Base-by-base conservation (phyloP, 805 yeast genomes). In the Groenewaldozyma salmanticensis region DNA sequence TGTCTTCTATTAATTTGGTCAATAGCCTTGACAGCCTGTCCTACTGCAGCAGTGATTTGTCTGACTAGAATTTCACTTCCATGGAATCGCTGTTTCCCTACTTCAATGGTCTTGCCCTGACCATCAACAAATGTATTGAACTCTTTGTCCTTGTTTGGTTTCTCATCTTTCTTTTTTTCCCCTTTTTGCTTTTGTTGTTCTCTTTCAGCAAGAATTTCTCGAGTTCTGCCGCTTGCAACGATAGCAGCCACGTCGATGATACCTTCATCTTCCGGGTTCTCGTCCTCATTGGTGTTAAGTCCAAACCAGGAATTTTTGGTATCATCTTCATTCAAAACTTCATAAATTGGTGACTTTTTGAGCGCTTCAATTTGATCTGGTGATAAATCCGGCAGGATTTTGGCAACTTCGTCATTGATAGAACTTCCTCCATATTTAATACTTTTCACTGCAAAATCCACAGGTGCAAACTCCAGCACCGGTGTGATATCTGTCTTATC, bases 71-170 rank as follows among this genome's bases (percentile, higher is more conserved):
- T 67, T 35, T 72, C 76, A 29, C 81, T 66, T 1, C 96, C 97
- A 57, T 74, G 79, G 61, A 90, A 90, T 52, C 97, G 70, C 64
- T 87, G 95, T 45, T 79, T 82, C 2, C 97, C 97, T n/a, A 90
- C 76, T 5, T 66, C 65, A n/a, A 82, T 57, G 41, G 64, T 64
- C 37, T 71, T 65, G 3, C 84, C 81, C 3, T 60, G 53, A 6
- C 70, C 60, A 60, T 83, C 94, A 22, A 66, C 57, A 55, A 88
- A 90, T 4, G 68, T 58, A 59, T 87, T 88, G n/a, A 65, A 70
- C 52, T 82, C 90, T 44, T 79, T 59, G 54, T 85, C 90, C 31
- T 73, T 67, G 61, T 90, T 88, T 39, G 63, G 47, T 20, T 48
- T 47, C 22, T 62, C 65, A 32, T 54, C 64, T 22, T 58, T 62